Percentiles rank a stretch among this genome's conserved stretches.
These are phyloP conservation scores for Kluyveromyces sp. DNA, from an alignment of 1,139 yeast species.

Conservation along the genomic window DNA sequence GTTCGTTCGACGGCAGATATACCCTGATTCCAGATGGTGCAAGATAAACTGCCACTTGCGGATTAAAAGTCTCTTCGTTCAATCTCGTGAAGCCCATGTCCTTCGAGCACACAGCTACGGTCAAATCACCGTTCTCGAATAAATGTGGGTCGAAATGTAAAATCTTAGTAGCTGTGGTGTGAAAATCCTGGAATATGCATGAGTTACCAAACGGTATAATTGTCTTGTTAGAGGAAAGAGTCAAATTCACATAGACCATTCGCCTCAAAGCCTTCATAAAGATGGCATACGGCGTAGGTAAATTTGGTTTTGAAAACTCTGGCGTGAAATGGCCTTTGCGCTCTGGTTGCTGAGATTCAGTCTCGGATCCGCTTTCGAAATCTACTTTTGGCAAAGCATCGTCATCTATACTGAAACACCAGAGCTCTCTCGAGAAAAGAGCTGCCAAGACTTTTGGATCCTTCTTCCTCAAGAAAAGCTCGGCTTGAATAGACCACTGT, in stretches of 20 bases:
- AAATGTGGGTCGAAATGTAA: conserved; percentile 52
- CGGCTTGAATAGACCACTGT: conserved; percentile 49
- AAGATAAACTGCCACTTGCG: conserved; percentile 47
- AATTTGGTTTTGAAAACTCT: conserved; percentile 33
- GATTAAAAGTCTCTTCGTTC: conserved; percentile 16
- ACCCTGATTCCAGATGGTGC: conserved; percentile 76
- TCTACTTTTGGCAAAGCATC: conserved; percentile 26
- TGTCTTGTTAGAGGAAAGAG: conserved; percentile 32
- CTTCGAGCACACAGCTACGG: conserved; percentile 33
- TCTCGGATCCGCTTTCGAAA: conserved; percentile 6
- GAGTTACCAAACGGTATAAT: conserved; percentile 52
- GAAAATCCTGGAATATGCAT: conserved; percentile 29
- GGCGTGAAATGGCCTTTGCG: conserved; percentile 30
- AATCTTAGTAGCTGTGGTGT: conserved; percentile 25
- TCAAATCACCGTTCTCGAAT: conserved; percentile 46
- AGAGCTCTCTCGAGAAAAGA: conserved; percentile 54
- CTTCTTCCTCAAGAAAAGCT: conserved; percentile 46
- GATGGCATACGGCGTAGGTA: conserved; percentile 47
- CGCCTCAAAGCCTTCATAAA: conserved; percentile 56
- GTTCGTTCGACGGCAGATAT: conserved; percentile 44
- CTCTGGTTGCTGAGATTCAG: conserved; percentile 9
- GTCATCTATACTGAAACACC: conserved; percentile 46
- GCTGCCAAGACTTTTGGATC: conserved; percentile 49
- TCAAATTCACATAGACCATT: conserved; percentile 43
- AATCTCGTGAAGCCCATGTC: conserved; percentile 26